Percentiles rank a stretch among this genome's conserved stretches.
Conservation (phyloP, 768 basidiomycete genomes). For the Chiua virens region DNA sequence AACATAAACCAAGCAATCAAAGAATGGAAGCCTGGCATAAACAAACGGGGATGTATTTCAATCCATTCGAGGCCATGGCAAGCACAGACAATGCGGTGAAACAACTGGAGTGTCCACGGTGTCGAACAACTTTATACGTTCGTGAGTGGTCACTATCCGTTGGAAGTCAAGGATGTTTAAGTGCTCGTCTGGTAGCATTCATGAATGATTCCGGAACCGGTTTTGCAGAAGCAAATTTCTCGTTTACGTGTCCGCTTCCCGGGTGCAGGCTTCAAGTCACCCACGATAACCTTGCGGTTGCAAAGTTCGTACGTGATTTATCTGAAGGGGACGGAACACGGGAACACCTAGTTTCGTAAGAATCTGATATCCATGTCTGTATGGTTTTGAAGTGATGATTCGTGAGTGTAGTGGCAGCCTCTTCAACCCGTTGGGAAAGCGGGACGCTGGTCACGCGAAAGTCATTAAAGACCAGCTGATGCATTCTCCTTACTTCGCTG, state of each 20-base stretch:
- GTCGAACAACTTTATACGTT: slow-evolving; percentile 26
- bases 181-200: slow-evolving; percentile 36
- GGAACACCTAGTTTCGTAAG: slow-evolving; percentile 36
- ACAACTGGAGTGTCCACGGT: slow-evolving; percentile 36
- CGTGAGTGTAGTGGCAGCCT: slow-evolving; percentile 34
- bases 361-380: slow-evolving; percentile 11
- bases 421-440: slow-evolving; percentile 25
- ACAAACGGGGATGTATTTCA: slow-evolving; percentile 29
- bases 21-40: slow-evolving; percentile 22
- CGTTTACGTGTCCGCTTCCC: slow-evolving; percentile 34
- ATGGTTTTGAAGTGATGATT: background rate
- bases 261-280: slow-evolving; percentile 42
- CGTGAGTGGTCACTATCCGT: slow-evolving; percentile 28
- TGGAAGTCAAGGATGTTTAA: background rate
- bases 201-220: slow-evolving; percentile 43
- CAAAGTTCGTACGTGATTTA: slow-evolving; percentile 45
- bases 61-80: slow-evolving; percentile 37
- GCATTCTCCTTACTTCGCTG: slow-evolving; percentile 21
- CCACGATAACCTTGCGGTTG: slow-evolving; percentile 40
- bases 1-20: slow-evolving; percentile 13
- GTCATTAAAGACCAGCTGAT: slow-evolving; percentile 29
- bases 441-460: slow-evolving; percentile 28
- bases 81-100: slow-evolving; percentile 20
- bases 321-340: slow-evolving; percentile 19
- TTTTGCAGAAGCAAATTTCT: slow-evolving; percentile 47